phyloP scores from a whole-genome alignment of 1,284 basidiomycete species.

The Fomitopsis betulina region DNA sequence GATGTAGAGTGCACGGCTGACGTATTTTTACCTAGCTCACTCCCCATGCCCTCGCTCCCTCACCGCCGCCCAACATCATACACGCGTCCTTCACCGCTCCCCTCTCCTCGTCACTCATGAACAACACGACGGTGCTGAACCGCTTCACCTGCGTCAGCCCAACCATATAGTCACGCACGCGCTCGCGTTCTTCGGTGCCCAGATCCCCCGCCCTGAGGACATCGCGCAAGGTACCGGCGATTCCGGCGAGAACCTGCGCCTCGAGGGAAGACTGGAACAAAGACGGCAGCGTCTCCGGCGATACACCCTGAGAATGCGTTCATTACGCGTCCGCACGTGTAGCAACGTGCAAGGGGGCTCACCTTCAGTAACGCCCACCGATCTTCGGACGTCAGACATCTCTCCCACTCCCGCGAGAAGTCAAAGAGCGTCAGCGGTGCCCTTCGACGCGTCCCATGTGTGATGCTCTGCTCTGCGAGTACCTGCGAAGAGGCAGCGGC shows the following conservation, averaged over 20 bases:
- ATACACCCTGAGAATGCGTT: conserved; percentile 38
- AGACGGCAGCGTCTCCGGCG: conserved; percentile 46
- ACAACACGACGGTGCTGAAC: conserved; percentile 57
- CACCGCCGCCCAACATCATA: conserved; percentile 17
- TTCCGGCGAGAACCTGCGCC: conserved; percentile 48
- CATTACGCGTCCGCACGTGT: neutral
- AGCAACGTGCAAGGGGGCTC: conserved; percentile 16
- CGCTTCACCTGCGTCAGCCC: conserved; percentile 49
- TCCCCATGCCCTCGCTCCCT: conserved; percentile 16
- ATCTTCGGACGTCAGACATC: conserved; percentile 30
- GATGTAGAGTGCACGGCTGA: too few relatives aligned
- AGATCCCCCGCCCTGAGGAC: conserved; percentile 25
- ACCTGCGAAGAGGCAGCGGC: neutral
- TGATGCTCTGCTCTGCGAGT: neutral
- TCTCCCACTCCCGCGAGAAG: conserved; percentile 52
- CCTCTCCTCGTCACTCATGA: conserved; percentile 53
- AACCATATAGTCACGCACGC: conserved; percentile 45
- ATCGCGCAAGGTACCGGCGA: conserved; percentile 45
- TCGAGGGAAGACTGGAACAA: conserved; percentile 67
- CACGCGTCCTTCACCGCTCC: conserved; percentile 23
- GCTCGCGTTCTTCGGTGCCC: conserved; percentile 9
- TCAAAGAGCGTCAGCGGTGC: conserved; percentile 50
- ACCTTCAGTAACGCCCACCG: conserved; percentile 54
- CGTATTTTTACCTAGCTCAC: too few relatives aligned
- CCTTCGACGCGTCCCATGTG: conserved; percentile 9